Base-by-base conservation (phyloP, 2,329 filamentous ascomycete genomes). In the Plectosphaerella sp. region DNA sequence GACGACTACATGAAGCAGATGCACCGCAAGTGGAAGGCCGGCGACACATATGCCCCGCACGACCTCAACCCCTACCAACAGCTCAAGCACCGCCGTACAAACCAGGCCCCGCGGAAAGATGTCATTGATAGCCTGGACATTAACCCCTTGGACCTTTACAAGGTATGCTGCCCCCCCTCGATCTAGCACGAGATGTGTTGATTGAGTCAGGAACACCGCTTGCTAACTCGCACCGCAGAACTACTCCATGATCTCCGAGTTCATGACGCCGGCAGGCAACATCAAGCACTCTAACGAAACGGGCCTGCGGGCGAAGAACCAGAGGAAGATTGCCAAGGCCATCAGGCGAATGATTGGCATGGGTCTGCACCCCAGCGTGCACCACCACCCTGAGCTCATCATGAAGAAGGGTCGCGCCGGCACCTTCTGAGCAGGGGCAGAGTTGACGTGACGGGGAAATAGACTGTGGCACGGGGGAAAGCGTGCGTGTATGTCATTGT, bases 311-410 rank as follows among this genome's bases (percentile, higher is more conserved):
- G 88, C 89, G 3, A 87, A 89, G 59, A 97, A 97, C 76, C 94
- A 99, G 76, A 82, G 94, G 60, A 91, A 88, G 73, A 84, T 99
- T 66, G 89, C 93, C 56, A 97, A 95, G 77, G 93, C 95, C 50
- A 88, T 99, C 62, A 79, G 94, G 59, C 82, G 94, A 61, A 87
- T 89, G 18, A 87, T 97, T 62, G 94, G 92, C 1, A 80, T 97
- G 65, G 94, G 94, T 15, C 76, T 97, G 55, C 91, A 97, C 80
- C 94, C 94, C 22, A 95, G 87, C 67, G 87, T 95, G 51, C 89
- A 99, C 74, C 77, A 78, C 59, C 94, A 99, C 72, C 94, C 94
- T 4, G 89, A 95, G 69, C 77, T 96, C 52, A 68, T 96, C 58
- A 74, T 77, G 53, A 61, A 69, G 12, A 57, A 67, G 28, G 28